Evolutionary conservation across 768 basidiomycete species (phyloP), one percentile per base, ranked within the genome.

Genomic region (Leccinum olivaceopallidum): DNA sequence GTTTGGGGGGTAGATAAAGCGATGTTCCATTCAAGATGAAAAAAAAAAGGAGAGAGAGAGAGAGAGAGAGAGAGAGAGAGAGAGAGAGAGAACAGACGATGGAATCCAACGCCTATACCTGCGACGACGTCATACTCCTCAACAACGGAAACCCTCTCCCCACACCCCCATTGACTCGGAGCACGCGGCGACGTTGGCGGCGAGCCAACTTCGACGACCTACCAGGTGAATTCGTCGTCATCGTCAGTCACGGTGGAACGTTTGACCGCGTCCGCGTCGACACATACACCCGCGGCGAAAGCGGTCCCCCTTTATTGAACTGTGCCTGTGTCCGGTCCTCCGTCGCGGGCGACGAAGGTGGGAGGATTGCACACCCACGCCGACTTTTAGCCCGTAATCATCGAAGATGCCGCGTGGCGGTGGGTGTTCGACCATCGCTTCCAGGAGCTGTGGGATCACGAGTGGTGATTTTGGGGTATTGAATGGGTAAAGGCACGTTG

Each of bases 361-460:
- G 47, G 5, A 39, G 61, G 57, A 14, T 34, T 59, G 42, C 5
- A 44, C 42, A 18, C 42, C 62, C 20, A 68, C 16, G 47, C 53
- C 56, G 39, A 63, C 62, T 13, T 84, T 83, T 55, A 81, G 58
- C 4, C 79, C 79, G 64, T 80, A 85, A 32, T 86, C 87, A 57
- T 91, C 90, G 18, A 81, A 76, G 50, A 93, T 73, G 1, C 87
- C 82, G 8, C 90, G 85, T 2, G 89, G 88, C 4, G 92, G 90
- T 2, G 92, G 88, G 2, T 90, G 84, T 69, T 94, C 92, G 24
- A 94, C 90, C 84, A 90, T 88, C 0, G 91, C 90, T 70, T 92
- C 90, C 13, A 94, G 80, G 9, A 94, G 83, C 92, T 94, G 60
- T 87, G 53, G 7, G 4, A 13, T 4, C 4, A 14, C 32, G 18